phyloP scores from a whole-genome alignment of 2,329 filamentous ascomycete genomes.

The Diaporthe sp. region DNA sequence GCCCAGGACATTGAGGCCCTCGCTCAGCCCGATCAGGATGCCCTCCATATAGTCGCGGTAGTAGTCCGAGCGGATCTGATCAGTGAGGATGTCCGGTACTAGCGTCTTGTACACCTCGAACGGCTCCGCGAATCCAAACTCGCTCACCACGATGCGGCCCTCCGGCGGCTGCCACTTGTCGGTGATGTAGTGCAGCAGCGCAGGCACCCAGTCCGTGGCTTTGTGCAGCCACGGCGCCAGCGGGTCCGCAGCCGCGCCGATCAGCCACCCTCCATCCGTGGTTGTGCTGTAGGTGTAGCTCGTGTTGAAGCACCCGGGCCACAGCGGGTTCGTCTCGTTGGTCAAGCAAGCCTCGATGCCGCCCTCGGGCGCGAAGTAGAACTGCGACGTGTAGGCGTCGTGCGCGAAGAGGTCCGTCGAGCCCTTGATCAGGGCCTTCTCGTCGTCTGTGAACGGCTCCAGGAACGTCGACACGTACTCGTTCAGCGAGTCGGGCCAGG shows the following conservation, averaged over 20 bases:
- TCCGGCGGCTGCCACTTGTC: too few relatives aligned
- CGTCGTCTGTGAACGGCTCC: conserved; percentile 33
- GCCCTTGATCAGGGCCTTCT: conserved; percentile 24
- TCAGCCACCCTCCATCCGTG: too few relatives aligned
- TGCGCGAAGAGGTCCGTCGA: conserved; percentile 34
- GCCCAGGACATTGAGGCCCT: too few relatives aligned
- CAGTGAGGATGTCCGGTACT: conserved; percentile 29
- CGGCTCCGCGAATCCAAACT: too few relatives aligned
- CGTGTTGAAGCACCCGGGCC: conserved; percentile 36
- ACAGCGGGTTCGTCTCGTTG: too few relatives aligned
- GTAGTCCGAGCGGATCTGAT: conserved; percentile 37
- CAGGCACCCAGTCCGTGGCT: too few relatives aligned
- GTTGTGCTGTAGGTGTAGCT: too few relatives aligned
- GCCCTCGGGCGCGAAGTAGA: conserved; percentile 35
- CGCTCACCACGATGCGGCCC: too few relatives aligned
- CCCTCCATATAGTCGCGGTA: conserved; percentile 36
- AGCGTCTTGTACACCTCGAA: conserved; percentile 11
- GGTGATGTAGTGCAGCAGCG: too few relatives aligned
- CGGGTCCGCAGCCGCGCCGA: too few relatives aligned
- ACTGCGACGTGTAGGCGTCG: conserved; percentile 38
- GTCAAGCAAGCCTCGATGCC: conserved; percentile 20
- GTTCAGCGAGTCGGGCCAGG: conserved; percentile 33
- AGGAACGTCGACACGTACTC: conserved; percentile 39
- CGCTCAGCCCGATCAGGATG: background rate
- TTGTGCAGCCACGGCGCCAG: too few relatives aligned